phyloP scores from a whole-genome alignment of 257 asterid genomes.

The Scutellaria barbata region DNA sequence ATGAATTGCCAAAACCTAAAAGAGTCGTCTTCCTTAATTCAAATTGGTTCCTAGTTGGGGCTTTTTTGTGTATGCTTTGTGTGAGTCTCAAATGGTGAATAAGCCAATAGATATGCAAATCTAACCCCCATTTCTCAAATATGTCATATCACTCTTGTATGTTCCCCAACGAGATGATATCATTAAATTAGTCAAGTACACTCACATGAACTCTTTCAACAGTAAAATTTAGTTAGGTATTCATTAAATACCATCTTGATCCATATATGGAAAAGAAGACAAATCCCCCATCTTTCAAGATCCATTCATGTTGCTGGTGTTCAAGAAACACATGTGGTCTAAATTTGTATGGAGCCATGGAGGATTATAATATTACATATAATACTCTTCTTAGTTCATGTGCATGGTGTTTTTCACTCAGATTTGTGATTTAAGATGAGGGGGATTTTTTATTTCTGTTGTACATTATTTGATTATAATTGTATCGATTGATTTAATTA shows the following conservation, averaged over 20 bases:
- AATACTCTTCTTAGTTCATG: not conserved
- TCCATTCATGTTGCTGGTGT: constrained; percentile 36
- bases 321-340: constrained; percentile 34
- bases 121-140: constrained; percentile 49
- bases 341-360: constrained; percentile 19
- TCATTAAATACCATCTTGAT: constrained; percentile 40
- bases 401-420: not conserved
- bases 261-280: constrained; percentile 28
- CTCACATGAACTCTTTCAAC: constrained; percentile 48
- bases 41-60: not conserved
- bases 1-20: not conserved
- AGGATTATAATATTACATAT: not conserved
- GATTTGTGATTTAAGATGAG: not conserved
- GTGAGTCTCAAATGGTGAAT: not conserved
- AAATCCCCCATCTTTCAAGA: constrained; percentile 34
- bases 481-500: no score
- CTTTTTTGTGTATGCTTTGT: not conserved
- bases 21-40: not conserved
- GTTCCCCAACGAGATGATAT: constrained; percentile 57
- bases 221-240: constrained; percentile 47
- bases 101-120: constrained; percentile 40
- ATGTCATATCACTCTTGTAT: constrained; percentile 53
- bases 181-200: constrained; percentile 54
- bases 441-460: not conserved
- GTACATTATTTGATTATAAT: no score